Base-by-base conservation (phyloP, 805 yeast species). In the Suhomyces sp. region DNA sequence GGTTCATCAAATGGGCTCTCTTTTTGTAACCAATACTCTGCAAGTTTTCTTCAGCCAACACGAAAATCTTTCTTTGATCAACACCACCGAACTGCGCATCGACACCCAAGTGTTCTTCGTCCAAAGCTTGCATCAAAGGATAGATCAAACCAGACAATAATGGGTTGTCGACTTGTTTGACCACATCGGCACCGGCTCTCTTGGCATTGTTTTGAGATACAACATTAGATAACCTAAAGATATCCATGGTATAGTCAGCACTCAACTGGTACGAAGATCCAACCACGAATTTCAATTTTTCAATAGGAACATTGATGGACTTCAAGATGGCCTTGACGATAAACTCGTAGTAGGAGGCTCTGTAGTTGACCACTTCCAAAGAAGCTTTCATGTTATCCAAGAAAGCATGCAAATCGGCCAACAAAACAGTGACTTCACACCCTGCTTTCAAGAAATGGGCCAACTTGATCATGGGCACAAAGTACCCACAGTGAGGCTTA, bases 171-270 rank as follows among this genome's bases (percentile, higher is more conserved):
- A 92, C 97, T 76, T 94, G 99, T 70, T 94, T 94, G 57, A 94
- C 99, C 52, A 94, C 99, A 72, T 94, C 99, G 9, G 99, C 98
- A 70, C 99, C 99, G 1, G 99, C 99, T 71, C 99, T 85, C 76
- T 90, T 90, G 55, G 98, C 97, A 68, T 92, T 98, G 68, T 93
- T 92, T 74, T 90, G 97, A 23, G 96, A 85, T 27, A 90, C 97
- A 46, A 76, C 69, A 70, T 93, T 94, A 46, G 96, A 81, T 66
- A 94, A 71, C 70, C 84, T 85, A 83, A 92, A 94, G 42, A 94
- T 73, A 66, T 94, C 99, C 85, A 94, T 68, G 7, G 96, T 88
- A 76, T 89, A 94, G 36, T 88, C 84, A 6, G 85, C 79, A 23
- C 80, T 71, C 52, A 86, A 76, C 74, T 94, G 98, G 78, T 91